Percentiles rank a stretch among this genome's conserved stretches.
Evolutionary conservation across 2,329 filamentous ascomycete species (phyloP).

Genomic region (Fusarium sp.): DNA sequence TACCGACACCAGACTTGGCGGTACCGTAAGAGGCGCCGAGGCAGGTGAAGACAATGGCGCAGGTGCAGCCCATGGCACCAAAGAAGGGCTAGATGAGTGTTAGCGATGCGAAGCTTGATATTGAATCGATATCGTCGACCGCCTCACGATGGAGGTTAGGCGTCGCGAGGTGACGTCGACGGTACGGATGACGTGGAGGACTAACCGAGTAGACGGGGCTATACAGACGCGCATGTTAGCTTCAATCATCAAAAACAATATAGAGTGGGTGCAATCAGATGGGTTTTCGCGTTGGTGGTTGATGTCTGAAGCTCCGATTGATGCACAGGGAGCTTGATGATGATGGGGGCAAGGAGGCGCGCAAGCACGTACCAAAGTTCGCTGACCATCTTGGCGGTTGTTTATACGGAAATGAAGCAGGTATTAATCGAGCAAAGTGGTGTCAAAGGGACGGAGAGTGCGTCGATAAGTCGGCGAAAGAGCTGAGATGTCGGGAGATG

Average conservation of each 20-base stretch:
- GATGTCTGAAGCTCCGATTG: constrained; percentile 51
- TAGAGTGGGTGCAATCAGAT: constrained; percentile 17
- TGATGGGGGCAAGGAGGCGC: constrained; percentile 51
- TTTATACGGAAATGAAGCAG: constrained; percentile 43
- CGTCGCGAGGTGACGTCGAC: constrained; percentile 50
- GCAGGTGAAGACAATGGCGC: constrained; percentile 97
- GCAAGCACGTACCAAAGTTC: constrained; percentile 81
- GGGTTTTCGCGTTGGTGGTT: constrained; percentile 15
- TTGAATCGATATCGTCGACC: constrained; percentile 32
- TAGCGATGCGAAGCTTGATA: constrained; percentile 50
- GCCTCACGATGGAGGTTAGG: constrained; percentile 37
- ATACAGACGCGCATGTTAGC: constrained; percentile 59
- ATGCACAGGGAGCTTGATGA: constrained; percentile 51
- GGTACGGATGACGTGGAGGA: constrained; percentile 58
- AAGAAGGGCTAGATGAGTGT: constrained; percentile 80
- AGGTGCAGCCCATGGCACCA: constrained; percentile 96
- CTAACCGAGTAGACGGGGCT: constrained; percentile 99
- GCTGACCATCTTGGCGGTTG: constrained; percentile 75
- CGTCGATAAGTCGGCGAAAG: constrained; percentile 30
- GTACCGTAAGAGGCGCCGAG: constrained; percentile 98
- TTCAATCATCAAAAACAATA: constrained; percentile 43
- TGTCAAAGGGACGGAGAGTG: constrained; percentile 22
- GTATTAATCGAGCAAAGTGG: constrained; percentile 35
- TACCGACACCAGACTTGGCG: constrained; percentile 98
- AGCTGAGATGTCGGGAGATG: constrained; percentile 41